Evolutionary conservation across 75 land plant species (phyloP).

Genomic region (Cupressus sempervirens): DNA sequence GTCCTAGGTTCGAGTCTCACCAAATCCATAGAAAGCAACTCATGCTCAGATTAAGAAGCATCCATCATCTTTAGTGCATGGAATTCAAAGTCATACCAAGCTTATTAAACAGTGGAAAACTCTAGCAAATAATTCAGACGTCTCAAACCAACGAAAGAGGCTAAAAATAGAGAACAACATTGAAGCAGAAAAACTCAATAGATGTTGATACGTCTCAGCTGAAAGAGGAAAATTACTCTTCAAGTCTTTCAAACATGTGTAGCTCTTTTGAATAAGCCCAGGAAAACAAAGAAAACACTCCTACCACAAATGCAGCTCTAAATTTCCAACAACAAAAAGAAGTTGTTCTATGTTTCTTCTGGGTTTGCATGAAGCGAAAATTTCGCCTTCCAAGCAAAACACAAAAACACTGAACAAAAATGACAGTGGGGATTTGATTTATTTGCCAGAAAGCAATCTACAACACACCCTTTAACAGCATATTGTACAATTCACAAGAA

Average conservation of each 20-base stretch:
- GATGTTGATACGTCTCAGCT: not conserved
- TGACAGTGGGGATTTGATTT: not conserved
- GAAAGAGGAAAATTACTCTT: not conserved
- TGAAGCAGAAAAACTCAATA: not conserved
- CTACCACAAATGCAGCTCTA: not conserved
- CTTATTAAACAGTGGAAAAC: not conserved
- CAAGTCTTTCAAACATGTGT: not conserved
- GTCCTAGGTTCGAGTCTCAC: not conserved
- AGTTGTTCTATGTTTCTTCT: not conserved
- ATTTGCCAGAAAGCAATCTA: not conserved
- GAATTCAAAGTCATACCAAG: not conserved
- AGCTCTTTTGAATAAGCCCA: not conserved
- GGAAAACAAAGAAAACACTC: not conserved
- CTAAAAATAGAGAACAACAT: not conserved
- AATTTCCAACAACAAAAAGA: not conserved
- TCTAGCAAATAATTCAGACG: not conserved
- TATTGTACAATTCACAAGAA: not conserved
- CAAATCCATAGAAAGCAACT: not conserved
- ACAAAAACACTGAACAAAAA: not conserved
- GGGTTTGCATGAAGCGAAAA: not conserved
- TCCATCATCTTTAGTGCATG: not conserved
- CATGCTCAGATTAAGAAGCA: not conserved
- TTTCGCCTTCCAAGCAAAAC: not conserved
- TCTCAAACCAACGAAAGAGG: not conserved
- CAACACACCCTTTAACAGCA: not conserved